These are phyloP conservation scores for Microascus cirrosus DNA, from an alignment of 2,329 filamentous ascomycete species.

Conservation along the genomic window DNA sequence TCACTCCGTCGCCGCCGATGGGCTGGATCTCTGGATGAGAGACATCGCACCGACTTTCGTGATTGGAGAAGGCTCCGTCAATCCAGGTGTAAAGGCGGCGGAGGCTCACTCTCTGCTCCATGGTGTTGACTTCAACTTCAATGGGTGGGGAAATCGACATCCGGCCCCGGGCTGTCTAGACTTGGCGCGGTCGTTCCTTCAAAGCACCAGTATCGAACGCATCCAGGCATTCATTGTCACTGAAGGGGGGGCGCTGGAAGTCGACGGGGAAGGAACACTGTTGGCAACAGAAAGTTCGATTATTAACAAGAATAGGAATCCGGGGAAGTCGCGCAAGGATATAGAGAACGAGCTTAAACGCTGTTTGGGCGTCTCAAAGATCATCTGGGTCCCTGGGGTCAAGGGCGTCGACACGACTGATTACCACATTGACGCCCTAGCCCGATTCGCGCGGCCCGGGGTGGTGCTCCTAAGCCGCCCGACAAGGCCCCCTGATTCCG, in stretches of 20 bases:
- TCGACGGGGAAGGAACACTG: constrained; percentile 17
- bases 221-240: constrained; percentile 7
- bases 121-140: constrained; percentile 16
- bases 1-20: neutral
- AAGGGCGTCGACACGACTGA: constrained; percentile 14
- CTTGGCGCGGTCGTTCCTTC: neutral
- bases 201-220: neutral
- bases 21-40: constrained; percentile 15
- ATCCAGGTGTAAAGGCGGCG: neutral
- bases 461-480: constrained; percentile 5
- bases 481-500: neutral
- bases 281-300: constrained; percentile 16
- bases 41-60: constrained; percentile 15
- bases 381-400: constrained; percentile 16
- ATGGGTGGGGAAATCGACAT: constrained; percentile 14
- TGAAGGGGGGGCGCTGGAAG: constrained; percentile 16
- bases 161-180: constrained; percentile 10
- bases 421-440: constrained; percentile 16
- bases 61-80: neutral
- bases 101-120: neutral
- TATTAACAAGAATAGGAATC: constrained; percentile 17
- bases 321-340: constrained; percentile 7
- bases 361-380: constrained; percentile 13
- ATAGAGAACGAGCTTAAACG: constrained; percentile 12
- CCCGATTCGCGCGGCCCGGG: constrained; percentile 13